These are phyloP conservation scores for Diaporthe sp. DNA, from an alignment of 2,329 filamentous ascomycete species.

Conservation along the genomic window DNA sequence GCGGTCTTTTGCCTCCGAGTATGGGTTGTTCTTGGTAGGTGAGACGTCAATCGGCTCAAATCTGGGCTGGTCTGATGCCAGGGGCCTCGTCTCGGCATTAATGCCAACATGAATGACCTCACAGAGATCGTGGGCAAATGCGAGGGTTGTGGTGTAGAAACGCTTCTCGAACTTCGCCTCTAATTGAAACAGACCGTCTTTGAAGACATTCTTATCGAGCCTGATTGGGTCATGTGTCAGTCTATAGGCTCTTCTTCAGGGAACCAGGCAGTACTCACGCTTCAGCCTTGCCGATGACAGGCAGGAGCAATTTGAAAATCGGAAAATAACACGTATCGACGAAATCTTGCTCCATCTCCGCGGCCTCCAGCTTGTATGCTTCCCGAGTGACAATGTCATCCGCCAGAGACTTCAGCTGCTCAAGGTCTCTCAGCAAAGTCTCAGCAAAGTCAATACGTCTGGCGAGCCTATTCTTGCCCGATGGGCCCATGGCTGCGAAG, in stretches of 20 bases:
- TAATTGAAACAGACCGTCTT: slow-evolving; percentile 63
- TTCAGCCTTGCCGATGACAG: slow-evolving; percentile 84
- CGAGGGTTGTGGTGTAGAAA: slow-evolving; percentile 69
- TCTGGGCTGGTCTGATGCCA: slow-evolving; percentile 46
- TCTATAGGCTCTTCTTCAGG: slow-evolving; percentile 38
- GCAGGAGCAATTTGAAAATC: slow-evolving; percentile 80
- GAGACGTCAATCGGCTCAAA: slow-evolving; percentile 60
- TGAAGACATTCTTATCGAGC: slow-evolving; percentile 75
- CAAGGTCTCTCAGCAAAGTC: slow-evolving; percentile 80
- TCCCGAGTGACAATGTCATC: slow-evolving; percentile 82
- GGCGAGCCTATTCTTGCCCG: slow-evolving; percentile 81
- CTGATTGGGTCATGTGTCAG: slow-evolving; percentile 60
- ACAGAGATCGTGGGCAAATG: slow-evolving; percentile 70
- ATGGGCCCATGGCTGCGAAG: slow-evolving; percentile 93
- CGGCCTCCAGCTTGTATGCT: slow-evolving; percentile 80
- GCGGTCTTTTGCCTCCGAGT: slow-evolving; percentile 81
- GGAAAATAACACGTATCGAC: slow-evolving; percentile 95
- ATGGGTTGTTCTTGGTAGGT: slow-evolving; percentile 64
- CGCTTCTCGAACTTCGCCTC: slow-evolving; percentile 67
- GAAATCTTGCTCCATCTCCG: slow-evolving; percentile 81
- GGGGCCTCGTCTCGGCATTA: slow-evolving; percentile 54
- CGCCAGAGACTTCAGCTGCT: slow-evolving; percentile 79
- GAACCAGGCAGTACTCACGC: slow-evolving; percentile 70
- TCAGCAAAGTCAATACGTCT: slow-evolving; percentile 92
- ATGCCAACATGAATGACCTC: slow-evolving; percentile 68